A percentile compares a stretch with the other conserved stretches of the same genome.
Evolutionary conservation across 257 asterid species (phyloP).

Genomic region (Petunia axillaris): DNA sequence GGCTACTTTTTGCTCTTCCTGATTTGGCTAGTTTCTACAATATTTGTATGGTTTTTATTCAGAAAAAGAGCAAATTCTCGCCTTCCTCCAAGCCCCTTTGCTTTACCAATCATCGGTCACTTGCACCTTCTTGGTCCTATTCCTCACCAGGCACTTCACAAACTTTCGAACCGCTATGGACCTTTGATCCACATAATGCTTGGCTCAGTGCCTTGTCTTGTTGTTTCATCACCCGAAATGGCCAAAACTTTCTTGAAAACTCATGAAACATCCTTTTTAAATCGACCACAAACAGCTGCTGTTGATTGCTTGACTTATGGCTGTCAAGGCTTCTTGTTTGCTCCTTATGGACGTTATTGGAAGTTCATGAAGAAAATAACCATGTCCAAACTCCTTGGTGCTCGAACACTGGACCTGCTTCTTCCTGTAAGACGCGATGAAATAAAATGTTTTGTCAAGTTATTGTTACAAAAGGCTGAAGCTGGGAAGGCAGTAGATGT

Average conservation of each 20-base stretch:
- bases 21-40: constrained; percentile 41
- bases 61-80: constrained; percentile 26
- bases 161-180: constrained; percentile 53
- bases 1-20: constrained; percentile 43
- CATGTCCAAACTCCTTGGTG: constrained; percentile 72
- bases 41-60: constrained; percentile 37
- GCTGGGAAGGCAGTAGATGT: constrained; percentile 48
- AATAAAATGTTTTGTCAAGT: constrained; percentile 32
- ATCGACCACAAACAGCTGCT: constrained; percentile 53
- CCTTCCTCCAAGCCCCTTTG: constrained; percentile 66
- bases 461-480: constrained; percentile 34
- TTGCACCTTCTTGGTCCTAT: constrained; percentile 71
- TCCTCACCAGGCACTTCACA: constrained; percentile 79
- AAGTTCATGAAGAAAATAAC: constrained; percentile 75
- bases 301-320: constrained; percentile 62
- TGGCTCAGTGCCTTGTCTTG: constrained; percentile 64
- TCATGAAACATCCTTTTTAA: constrained; percentile 49
- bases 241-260: constrained; percentile 63
- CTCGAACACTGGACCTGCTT: constrained; percentile 53
- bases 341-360: constrained; percentile 70
- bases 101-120: constrained; percentile 69
- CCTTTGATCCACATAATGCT: constrained; percentile 57
- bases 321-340: constrained; percentile 59
- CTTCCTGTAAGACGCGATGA: constrained; percentile 60
- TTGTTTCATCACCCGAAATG: constrained; percentile 66